Evolutionary conservation across 805 yeast genomes (phyloP).

Genomic region (Barnettozyma californica): DNA sequence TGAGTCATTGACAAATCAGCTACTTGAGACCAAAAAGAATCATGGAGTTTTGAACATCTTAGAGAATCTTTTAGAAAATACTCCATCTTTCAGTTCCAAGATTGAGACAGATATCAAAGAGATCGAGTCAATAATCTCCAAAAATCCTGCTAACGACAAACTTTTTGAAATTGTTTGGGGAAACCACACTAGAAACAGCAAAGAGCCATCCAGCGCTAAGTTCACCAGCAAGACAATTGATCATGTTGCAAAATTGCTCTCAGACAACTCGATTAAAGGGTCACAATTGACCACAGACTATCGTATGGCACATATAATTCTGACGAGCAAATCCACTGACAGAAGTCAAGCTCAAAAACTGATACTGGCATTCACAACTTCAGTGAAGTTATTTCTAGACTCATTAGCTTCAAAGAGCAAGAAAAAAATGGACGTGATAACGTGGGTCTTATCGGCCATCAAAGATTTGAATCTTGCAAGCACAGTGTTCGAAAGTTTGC

Average conservation of each 20-base stretch:
- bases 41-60: slow-evolving; percentile 22
- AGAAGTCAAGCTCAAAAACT: not conserved
- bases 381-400: slow-evolving; percentile 9
- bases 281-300: slow-evolving; percentile 7
- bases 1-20: slow-evolving; percentile 19
- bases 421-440: not conserved
- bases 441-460: slow-evolving; percentile 32
- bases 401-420: not conserved
- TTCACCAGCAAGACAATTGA: slow-evolving; percentile 22
- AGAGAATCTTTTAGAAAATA: slow-evolving; percentile 33
- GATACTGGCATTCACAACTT: slow-evolving; percentile 7
- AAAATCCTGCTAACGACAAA: slow-evolving; percentile 11
- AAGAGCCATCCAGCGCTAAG: slow-evolving; percentile 23
- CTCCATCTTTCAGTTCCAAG: slow-evolving; percentile 50
- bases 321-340: slow-evolving; percentile 2
- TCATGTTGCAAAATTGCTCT: slow-evolving; percentile 14
- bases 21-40: slow-evolving; percentile 9
- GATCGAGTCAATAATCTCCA: slow-evolving; percentile 18
- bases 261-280: slow-evolving; percentile 2
- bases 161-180: slow-evolving; percentile 36
- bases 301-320: slow-evolving; percentile 15
- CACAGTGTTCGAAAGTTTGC: slow-evolving; percentile 9
- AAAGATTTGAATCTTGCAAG: slow-evolving; percentile 15
- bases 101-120: slow-evolving; percentile 39
- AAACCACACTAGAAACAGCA: slow-evolving; percentile 35